Conservation (phyloP, 208 protist genomes). For the Acanthamoeba lenticulata region DNA sequence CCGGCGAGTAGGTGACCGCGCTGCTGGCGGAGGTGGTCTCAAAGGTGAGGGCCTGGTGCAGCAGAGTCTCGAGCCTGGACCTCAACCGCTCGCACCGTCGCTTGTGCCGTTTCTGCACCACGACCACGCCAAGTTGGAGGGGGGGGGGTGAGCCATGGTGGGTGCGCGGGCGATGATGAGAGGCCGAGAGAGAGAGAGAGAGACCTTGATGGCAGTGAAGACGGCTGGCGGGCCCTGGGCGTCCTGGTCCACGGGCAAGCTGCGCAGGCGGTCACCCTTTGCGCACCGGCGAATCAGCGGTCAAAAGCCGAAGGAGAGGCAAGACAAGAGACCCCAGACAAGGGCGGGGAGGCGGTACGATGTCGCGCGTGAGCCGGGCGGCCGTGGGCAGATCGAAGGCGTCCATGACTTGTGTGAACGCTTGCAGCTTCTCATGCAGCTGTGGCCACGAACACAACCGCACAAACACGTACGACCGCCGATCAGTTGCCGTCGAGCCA, state of each 20-base stretch:
- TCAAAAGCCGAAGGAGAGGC: background rate
- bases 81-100: constrained; percentile 15
- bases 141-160: background rate
- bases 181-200: background rate
- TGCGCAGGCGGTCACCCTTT: background rate
- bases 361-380: background rate
- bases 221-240: background rate
- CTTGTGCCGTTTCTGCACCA: constrained; percentile 6
- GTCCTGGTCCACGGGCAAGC: background rate
- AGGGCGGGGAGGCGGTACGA: background rate
- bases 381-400: background rate
- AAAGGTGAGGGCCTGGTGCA: background rate
- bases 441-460: background rate
- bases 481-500: background rate
- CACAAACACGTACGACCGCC: background rate
- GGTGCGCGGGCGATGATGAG: background rate
- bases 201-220: background rate
- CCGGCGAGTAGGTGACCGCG: background rate
- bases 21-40: background rate
- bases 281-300: too few species aligned
- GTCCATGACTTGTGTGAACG: background rate
- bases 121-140: too few species aligned
- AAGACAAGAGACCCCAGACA: background rate
- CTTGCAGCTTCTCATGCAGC: background rate
- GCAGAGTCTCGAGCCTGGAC: background rate